Conservation (phyloP, 805 yeast species). For the Maudiozyma bulderi region DNA sequence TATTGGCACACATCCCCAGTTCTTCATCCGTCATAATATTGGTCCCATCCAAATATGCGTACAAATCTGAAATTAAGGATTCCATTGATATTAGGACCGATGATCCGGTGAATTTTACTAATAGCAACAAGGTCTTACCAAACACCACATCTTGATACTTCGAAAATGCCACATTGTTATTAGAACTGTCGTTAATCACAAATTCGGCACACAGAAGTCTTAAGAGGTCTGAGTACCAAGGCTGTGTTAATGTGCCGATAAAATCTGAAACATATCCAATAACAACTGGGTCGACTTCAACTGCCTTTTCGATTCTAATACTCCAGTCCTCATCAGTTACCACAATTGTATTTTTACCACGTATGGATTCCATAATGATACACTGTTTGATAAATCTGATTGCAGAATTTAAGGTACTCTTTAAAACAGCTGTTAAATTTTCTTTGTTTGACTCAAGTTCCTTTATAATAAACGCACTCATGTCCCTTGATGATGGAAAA, state of each 20-base stretch:
- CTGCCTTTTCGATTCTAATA: constrained; percentile 55
- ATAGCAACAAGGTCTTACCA: constrained; percentile 29
- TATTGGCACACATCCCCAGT: constrained; percentile 33
- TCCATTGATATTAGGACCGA: constrained; percentile 6
- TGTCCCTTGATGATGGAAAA: constrained; percentile 48
- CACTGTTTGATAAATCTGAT: constrained; percentile 47
- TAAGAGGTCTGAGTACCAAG: constrained; percentile 24
- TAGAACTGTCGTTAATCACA: constrained; percentile 10
- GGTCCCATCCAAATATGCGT: constrained; percentile 14
- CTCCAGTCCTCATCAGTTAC: constrained; percentile 69
- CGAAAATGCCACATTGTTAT: constrained; percentile 10
- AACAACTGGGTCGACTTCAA: constrained; percentile 51
- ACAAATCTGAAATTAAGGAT: constrained; percentile 16
- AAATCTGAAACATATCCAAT: constrained; percentile 25
- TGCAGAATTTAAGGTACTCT: constrained; percentile 32
- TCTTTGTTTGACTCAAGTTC: constrained; percentile 20
- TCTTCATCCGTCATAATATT: constrained; percentile 15
- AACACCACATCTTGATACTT: constrained; percentile 22
- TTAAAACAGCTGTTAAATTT: constrained; percentile 23
- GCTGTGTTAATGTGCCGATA: constrained; percentile 2
- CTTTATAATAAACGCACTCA: constrained; percentile 27
- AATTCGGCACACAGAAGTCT: constrained; percentile 33
- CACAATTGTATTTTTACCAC: constrained; percentile 44
- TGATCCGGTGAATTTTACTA: constrained; percentile 15
- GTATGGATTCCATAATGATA: constrained; percentile 55